Evolutionary conservation across 805 yeast species (phyloP).

Genomic region (Tetrapisispora taiwanensis): DNA sequence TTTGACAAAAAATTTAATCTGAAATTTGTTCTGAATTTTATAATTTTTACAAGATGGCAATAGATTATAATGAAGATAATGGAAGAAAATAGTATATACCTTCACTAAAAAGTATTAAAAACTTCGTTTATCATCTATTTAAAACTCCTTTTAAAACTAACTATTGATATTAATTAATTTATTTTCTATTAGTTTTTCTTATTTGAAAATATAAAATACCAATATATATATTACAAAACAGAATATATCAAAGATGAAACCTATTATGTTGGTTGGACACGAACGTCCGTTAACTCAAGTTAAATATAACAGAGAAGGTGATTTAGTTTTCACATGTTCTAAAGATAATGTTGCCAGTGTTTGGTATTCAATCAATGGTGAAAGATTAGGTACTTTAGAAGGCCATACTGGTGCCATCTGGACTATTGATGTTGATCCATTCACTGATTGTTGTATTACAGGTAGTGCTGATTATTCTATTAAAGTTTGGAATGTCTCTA

Average conservation of each 20-base stretch:
- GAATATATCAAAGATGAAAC: slow-evolving; percentile 39
- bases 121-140: too few relatives aligned
- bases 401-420: slow-evolving; percentile 92
- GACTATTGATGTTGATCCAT: slow-evolving; percentile 78
- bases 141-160: too few relatives aligned
- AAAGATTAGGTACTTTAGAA: slow-evolving; percentile 82
- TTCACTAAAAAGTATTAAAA: too few relatives aligned
- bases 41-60: too few relatives aligned
- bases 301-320: slow-evolving; percentile 92
- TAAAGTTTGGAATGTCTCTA: slow-evolving; percentile 24
- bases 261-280: slow-evolving; percentile 77
- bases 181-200: too few relatives aligned
- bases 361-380: slow-evolving; percentile 95
- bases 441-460: slow-evolving; percentile 63
- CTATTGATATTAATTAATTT: too few relatives aligned
- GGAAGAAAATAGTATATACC: too few relatives aligned
- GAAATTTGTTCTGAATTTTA: too few relatives aligned
- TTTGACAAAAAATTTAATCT: too few relatives aligned
- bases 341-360: slow-evolving; percentile 84
- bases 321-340: slow-evolving; percentile 80
- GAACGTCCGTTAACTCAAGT: slow-evolving; percentile 97
- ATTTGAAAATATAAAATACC: too few relatives aligned
- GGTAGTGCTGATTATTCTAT: slow-evolving; percentile 1
- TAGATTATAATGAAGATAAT: too few relatives aligned
- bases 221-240: too few relatives aligned